phyloP scores from a whole-genome alignment of 2,329 filamentous ascomycete genomes.

The Helminthosporium solani region DNA sequence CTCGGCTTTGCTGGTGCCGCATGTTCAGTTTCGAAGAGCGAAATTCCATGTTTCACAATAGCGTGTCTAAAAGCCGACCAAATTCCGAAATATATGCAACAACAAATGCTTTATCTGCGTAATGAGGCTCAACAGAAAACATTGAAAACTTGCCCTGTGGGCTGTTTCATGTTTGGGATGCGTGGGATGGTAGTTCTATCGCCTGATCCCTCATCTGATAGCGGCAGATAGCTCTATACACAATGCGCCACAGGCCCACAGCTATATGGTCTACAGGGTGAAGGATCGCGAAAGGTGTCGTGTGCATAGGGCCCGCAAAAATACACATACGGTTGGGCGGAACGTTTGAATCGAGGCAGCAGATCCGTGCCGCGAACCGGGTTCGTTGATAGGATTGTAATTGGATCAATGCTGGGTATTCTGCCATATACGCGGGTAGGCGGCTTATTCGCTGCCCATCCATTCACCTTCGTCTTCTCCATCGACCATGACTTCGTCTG shows the following conservation, averaged over 20 bases:
- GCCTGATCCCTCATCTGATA: slow-evolving; percentile 3
- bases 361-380: too few relatives aligned
- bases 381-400: too few relatives aligned
- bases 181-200: not conserved
- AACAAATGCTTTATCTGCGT: slow-evolving; percentile 8
- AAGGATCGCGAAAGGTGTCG: not conserved
- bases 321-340: not conserved
- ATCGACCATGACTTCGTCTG: slow-evolving; percentile 39
- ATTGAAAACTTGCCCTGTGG: not conserved
- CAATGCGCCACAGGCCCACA: too few relatives aligned
- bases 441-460: slow-evolving; percentile 52
- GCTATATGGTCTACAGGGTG: not conserved
- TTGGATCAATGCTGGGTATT: not conserved
- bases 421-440: not conserved
- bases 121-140: slow-evolving; percentile 1
- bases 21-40: slow-evolving; percentile 6
- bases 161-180: slow-evolving; percentile 1
- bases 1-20: slow-evolving; percentile 6
- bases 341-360: not conserved
- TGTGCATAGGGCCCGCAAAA: not conserved
- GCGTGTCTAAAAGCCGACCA: slow-evolving; percentile 1
- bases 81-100: slow-evolving; percentile 2
- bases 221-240: not conserved
- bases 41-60: slow-evolving; percentile 10
- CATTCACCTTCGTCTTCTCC: slow-evolving; percentile 50